These are phyloP conservation scores for Ogataea sp. DNA, from an alignment of 805 yeast species.

Conservation along the genomic window DNA sequence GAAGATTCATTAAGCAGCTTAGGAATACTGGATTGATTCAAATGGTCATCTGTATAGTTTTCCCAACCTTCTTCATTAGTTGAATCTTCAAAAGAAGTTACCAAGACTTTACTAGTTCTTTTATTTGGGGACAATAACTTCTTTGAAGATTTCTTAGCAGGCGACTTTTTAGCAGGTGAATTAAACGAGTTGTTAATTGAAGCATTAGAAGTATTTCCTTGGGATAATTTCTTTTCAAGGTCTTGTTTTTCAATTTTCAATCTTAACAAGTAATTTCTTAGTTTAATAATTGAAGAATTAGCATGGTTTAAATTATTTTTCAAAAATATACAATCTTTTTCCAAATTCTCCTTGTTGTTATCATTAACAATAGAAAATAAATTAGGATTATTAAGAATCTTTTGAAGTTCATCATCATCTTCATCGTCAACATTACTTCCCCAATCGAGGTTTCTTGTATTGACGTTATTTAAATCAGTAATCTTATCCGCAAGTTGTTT, in stretches of 20 bases:
- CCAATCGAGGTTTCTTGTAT: neutral
- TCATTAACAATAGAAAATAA: slow-evolving; percentile 28
- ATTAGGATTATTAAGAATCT: slow-evolving; percentile 28
- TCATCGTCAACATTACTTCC: slow-evolving; percentile 2
- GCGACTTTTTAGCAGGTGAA: neutral
- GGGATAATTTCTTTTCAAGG: slow-evolving; percentile 14
- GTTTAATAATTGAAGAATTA: slow-evolving; percentile 50
- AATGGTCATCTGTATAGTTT: slow-evolving; percentile 11
- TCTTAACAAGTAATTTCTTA: slow-evolving; percentile 43
- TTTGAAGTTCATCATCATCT: slow-evolving; percentile 30
- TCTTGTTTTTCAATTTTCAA: slow-evolving; percentile 25
- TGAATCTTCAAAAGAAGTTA: slow-evolving; percentile 9
- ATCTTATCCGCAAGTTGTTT: no score
- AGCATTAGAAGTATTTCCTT: no score
- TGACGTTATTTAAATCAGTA: no score
- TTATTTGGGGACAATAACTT: slow-evolving; percentile 8
- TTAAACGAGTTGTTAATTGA: neutral
- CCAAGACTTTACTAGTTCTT: slow-evolving; percentile 7
- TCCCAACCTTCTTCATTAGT: slow-evolving; percentile 11
- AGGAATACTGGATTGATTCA: slow-evolving; percentile 16
- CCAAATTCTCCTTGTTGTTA: slow-evolving; percentile 39
- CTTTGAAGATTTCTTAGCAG: neutral
- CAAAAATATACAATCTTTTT: slow-evolving; percentile 47
- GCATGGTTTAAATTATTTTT: slow-evolving; percentile 59
- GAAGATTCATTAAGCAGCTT: slow-evolving; percentile 7